Evolutionary conservation across 2,329 filamentous ascomycete species (phyloP), one percentile per base, ranked within the genome.

Genomic region (Exutisphaerella laricina): DNA sequence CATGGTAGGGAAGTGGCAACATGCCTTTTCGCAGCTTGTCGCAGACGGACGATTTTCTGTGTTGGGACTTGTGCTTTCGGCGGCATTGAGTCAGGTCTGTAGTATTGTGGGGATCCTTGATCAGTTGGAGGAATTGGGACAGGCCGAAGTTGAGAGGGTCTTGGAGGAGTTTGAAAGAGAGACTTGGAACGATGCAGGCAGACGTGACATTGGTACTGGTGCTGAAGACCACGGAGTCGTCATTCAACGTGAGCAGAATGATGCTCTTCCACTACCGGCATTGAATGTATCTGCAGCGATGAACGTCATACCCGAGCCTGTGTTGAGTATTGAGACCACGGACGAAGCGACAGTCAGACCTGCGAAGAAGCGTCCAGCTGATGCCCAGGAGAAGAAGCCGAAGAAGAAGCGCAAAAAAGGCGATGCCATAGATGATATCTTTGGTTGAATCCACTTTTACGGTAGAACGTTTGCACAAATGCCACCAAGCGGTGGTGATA

Each of bases 351-450:
- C 34, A 8, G 32, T 17, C 8, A 14, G 14, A 14, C 21, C 31
- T 13, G 40, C 32, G 13, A 39, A 32, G 12, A 39, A 14, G 44
- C 23, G 20, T 39, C 43, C 29, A 49, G 35, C n/a, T 35, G 39
- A 39, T 5, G 13, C 7, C 6, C 3, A 32, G 13, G 17, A 4
- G 8, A 17, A n/a, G 7, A 17, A 29, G 8, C n/a, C 22, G 26
- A 14, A 72, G 58, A 80, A 76, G 63, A 79, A 75, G 55, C 75
- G 72, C 56, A 74, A 72, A 43, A 76, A 70, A 26, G 69, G 70
- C 4, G 79, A 88, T 59, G 82, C 78, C 30, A 84, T 90, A 42
- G 85, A 88, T 49, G 80, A 81, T 58, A 64, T 90, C 17, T 92
- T 92, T 58, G 49, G 49, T 22, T 54, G 43, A 52, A n/a, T n/a